Conservation (phyloP, 2,329 filamentous ascomycete genomes). For the Trichoderma gracile region DNA sequence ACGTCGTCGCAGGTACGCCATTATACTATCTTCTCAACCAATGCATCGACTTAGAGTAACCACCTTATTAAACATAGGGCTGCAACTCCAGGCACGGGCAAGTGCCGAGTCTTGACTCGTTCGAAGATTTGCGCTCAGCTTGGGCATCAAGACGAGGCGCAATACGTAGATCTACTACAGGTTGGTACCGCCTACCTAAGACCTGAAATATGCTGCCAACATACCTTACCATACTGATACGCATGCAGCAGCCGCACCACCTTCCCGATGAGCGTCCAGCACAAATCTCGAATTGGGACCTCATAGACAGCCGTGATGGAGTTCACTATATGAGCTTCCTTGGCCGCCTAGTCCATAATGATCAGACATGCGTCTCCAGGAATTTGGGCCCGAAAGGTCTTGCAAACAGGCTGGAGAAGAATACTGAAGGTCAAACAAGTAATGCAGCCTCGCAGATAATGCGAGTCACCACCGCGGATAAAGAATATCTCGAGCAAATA, state of each 20-base stretch:
- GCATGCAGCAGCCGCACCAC: neutral
- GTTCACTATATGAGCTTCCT: slow-evolving; percentile 5
- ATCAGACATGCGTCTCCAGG: neutral
- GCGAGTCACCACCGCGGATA: neutral
- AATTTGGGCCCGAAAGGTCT: neutral
- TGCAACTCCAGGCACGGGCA: neutral
- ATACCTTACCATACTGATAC: neutral
- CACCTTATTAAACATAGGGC: neutral
- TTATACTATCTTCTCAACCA: neutral
- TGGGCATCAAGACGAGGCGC: neutral
- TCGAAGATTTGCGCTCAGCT: neutral
- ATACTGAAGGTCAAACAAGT: neutral
- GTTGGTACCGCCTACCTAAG: neutral
- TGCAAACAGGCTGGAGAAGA: neutral
- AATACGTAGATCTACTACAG: neutral
- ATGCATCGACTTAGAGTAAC: neutral
- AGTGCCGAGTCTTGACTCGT: neutral
- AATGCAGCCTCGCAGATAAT: neutral
- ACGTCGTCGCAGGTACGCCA: neutral
- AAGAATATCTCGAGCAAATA: slow-evolving; percentile 1
- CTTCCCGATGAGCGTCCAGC: neutral
- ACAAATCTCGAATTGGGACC: neutral
- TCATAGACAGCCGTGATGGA: neutral
- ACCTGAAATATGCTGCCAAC: neutral
- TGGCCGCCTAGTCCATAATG: neutral